Evolutionary conservation across 1,139 yeast genomes (phyloP).

Genomic region (Taphrina betulina): DNA sequence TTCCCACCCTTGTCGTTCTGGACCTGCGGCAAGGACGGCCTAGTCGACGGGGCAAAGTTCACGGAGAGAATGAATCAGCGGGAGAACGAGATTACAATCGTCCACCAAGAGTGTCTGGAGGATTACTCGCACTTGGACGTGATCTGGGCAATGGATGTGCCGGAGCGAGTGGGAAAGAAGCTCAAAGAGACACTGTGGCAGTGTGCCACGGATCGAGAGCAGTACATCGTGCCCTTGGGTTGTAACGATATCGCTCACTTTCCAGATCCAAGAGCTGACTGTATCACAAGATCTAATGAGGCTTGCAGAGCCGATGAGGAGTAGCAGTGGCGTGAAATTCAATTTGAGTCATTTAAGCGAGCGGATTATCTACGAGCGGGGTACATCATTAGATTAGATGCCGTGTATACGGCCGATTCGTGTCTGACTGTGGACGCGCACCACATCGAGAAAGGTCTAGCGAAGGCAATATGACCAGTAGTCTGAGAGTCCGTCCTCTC

Average conservation of each 20-base stretch:
- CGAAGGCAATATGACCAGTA: too few relatives aligned
- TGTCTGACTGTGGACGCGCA: too few relatives aligned
- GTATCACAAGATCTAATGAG: too few relatives aligned
- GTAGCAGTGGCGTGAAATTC: too few relatives aligned
- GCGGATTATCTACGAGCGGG: too few relatives aligned
- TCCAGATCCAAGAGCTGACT: slow-evolving; percentile 6
- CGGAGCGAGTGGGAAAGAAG: slow-evolving; percentile 52
- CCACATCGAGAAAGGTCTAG: too few relatives aligned
- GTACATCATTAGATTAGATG: too few relatives aligned
- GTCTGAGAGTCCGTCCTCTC: too few relatives aligned
- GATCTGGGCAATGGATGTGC: slow-evolving; percentile 79
- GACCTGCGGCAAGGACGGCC: slow-evolving; percentile 60
- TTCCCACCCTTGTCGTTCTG: slow-evolving; percentile 60
- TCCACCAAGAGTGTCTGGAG: slow-evolving; percentile 47
- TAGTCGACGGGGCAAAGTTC: slow-evolving; percentile 65
- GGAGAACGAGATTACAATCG: slow-evolving; percentile 49
- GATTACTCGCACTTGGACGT: slow-evolving; percentile 86
- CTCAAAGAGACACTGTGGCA: slow-evolving; percentile 45
- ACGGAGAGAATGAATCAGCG: slow-evolving; percentile 51
- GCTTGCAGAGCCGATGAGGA: too few relatives aligned
- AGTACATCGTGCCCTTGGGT: slow-evolving; percentile 8
- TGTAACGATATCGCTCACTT: slow-evolving; percentile 1
- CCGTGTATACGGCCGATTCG: too few relatives aligned
- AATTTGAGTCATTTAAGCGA: too few relatives aligned
- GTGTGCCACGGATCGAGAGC: slow-evolving; percentile 13